Evolutionary conservation across 805 yeast species (phyloP).

Genomic region (Starmera caribaea): DNA sequence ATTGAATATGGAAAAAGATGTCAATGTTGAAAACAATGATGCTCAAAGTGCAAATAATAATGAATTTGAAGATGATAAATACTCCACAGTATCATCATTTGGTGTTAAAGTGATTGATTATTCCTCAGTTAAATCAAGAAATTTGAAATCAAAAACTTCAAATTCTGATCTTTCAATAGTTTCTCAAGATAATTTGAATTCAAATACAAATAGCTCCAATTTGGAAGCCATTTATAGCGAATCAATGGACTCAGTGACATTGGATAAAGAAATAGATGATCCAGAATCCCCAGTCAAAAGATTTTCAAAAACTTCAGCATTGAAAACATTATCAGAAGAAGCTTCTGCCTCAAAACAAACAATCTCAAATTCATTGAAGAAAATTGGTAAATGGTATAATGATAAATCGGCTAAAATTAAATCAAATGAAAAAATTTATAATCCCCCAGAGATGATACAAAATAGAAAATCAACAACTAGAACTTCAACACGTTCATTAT

Average conservation of each 20-base stretch:
- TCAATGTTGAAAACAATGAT: constrained; percentile 6
- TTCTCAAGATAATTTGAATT: too few species aligned
- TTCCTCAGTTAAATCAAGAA: too few species aligned
- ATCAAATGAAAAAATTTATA: constrained; percentile 15
- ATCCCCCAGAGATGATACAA: constrained; percentile 62
- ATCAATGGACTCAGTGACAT: constrained; percentile 10
- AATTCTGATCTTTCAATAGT: too few species aligned
- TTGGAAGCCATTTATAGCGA: not conserved
- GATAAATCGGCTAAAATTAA: constrained; percentile 22
- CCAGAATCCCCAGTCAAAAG: not conserved
- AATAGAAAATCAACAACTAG: constrained; percentile 32
- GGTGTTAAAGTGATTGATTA: too few species aligned
- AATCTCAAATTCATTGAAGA: constrained; percentile 39
- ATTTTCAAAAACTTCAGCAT: constrained; percentile 8
- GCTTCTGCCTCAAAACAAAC: constrained; percentile 25
- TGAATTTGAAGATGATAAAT: too few species aligned
- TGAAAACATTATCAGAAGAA: constrained; percentile 16
- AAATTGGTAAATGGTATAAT: constrained; percentile 62
- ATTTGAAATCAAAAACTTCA: too few species aligned
- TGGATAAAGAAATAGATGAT: not conserved
- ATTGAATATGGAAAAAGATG: constrained; percentile 3
- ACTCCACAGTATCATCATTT: too few species aligned
- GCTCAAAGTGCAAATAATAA: not conserved
- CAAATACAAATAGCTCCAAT: not conserved
- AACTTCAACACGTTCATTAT: too few species aligned